phyloP scores from a whole-genome alignment of 768 basidiomycete genomes.

The Pleurotus cornucopiae region DNA sequence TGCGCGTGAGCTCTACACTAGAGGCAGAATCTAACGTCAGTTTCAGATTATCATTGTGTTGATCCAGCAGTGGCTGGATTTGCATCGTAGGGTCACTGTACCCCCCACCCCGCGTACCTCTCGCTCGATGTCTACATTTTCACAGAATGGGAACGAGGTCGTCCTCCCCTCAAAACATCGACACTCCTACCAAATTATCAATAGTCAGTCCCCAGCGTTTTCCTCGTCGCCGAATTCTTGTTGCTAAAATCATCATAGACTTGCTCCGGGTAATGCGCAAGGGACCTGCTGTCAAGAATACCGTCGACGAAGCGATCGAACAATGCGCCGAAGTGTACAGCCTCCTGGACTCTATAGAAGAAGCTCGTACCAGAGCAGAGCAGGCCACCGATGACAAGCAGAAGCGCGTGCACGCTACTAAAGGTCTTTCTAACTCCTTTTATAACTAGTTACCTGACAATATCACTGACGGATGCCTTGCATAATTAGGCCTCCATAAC shows the following conservation, averaged over 20 bases:
- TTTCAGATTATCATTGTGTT: slow-evolving; percentile 73
- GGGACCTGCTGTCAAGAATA: slow-evolving; percentile 80
- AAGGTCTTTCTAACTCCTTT: slow-evolving; percentile 37
- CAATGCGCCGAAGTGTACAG: slow-evolving; percentile 81
- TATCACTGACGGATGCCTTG: not conserved
- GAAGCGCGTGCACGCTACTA: slow-evolving; percentile 62
- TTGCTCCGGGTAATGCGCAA: slow-evolving; percentile 82
- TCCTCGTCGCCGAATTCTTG: not conserved
- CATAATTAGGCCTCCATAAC: slow-evolving; percentile 61
- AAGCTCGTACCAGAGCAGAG: slow-evolving; percentile 71
- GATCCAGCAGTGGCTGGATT: slow-evolving; percentile 78
- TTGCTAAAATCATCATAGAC: slow-evolving; percentile 37
- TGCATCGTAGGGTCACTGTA: slow-evolving; percentile 29
- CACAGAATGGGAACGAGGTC: slow-evolving; percentile 31
- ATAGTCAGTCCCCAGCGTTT: slow-evolving; percentile 51
- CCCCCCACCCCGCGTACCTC: slow-evolving; percentile 30
- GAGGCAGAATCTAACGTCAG: not conserved
- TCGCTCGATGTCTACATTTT: slow-evolving; percentile 43
- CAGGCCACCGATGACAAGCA: slow-evolving; percentile 70
- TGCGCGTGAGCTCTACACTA: not conserved
- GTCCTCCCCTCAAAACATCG: slow-evolving; percentile 28
- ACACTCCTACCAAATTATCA: slow-evolving; percentile 83
- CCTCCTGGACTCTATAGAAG: slow-evolving; percentile 85
- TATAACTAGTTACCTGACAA: too few relatives aligned
- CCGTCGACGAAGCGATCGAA: slow-evolving; percentile 86